A percentile compares a stretch with the other conserved stretches of the same genome.
phyloP scores from a whole-genome alignment of 164 flowering plant genomes.

The Stephania cephalantha region DNA sequence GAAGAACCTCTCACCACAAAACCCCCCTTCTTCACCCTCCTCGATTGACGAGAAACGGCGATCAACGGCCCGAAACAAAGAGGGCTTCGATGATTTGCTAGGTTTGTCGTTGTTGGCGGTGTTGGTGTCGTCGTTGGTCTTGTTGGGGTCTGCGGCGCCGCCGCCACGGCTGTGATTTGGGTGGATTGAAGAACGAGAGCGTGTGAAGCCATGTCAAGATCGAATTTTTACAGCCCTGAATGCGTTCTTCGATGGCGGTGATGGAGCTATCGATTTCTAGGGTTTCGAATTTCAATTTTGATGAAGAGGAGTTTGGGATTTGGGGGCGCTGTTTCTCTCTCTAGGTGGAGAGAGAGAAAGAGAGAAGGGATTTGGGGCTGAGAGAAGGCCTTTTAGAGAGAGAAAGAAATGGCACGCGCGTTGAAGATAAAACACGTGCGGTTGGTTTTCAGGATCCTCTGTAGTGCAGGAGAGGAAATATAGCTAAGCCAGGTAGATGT shows the following conservation, averaged over 20 bases:
- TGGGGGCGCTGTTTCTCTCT: background rate
- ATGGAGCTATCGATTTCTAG: background rate
- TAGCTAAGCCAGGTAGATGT: too few relatives aligned
- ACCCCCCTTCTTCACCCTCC: conserved; percentile 5
- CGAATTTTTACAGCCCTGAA: background rate
- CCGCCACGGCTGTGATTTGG: background rate
- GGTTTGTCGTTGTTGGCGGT: background rate
- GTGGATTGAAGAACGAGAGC: background rate
- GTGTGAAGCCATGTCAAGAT: background rate
- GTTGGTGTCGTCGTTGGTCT: background rate
- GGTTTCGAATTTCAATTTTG: background rate
- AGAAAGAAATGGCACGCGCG: background rate
- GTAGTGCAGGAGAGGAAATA: background rate
- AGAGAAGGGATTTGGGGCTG: background rate
- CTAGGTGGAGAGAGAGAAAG: background rate
- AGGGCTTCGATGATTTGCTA: background rate
- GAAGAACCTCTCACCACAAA: conserved; percentile 21
- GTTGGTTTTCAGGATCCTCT: background rate
- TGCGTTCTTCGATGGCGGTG: too few relatives aligned
- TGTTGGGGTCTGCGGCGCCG: background rate
- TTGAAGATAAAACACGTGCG: conserved; percentile 1
- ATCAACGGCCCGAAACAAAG: background rate
- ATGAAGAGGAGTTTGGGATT: background rate
- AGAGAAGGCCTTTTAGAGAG: background rate
- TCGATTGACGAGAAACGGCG: background rate